These are phyloP conservation scores for Fusarium sulawesiense DNA, from an alignment of 2,329 filamentous ascomycete genomes.

Conservation along the genomic window DNA sequence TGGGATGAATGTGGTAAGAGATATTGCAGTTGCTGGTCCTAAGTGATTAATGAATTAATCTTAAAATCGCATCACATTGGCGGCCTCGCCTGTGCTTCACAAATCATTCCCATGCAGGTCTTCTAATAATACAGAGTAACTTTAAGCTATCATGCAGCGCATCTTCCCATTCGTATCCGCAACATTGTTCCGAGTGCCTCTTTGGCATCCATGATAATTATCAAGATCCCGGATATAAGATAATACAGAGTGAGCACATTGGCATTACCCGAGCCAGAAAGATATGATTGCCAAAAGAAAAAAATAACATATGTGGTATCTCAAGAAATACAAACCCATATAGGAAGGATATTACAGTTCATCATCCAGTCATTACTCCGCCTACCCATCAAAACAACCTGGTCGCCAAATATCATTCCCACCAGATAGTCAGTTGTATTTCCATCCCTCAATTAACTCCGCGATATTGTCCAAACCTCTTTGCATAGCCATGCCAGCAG, in stretches of 20 bases:
- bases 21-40: background rate
- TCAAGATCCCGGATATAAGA: background rate
- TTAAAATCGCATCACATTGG: constrained; percentile 26
- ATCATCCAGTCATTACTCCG: constrained; percentile 7
- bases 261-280: background rate
- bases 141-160: background rate
- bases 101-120: background rate
- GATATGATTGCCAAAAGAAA: background rate
- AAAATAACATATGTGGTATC: constrained; percentile 42
- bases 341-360: constrained; percentile 23
- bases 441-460: constrained; percentile 46
- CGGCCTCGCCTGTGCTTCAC: background rate
- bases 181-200: background rate
- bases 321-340: constrained; percentile 15
- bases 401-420: constrained; percentile 22
- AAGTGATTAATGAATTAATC: constrained; percentile 12
- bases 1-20: background rate
- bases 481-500: constrained; percentile 46
- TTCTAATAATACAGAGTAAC: background rate
- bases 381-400: background rate
- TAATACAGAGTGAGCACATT: background rate
- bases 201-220: background rate
- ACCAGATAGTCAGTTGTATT: constrained; percentile 38
- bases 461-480: constrained; percentile 44
- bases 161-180: constrained; percentile 14